Evolutionary conservation across 2,329 filamentous ascomycete species (phyloP), one percentile per base, ranked within the genome.

Genomic region (Pseudogymnoascus sp.): DNA sequence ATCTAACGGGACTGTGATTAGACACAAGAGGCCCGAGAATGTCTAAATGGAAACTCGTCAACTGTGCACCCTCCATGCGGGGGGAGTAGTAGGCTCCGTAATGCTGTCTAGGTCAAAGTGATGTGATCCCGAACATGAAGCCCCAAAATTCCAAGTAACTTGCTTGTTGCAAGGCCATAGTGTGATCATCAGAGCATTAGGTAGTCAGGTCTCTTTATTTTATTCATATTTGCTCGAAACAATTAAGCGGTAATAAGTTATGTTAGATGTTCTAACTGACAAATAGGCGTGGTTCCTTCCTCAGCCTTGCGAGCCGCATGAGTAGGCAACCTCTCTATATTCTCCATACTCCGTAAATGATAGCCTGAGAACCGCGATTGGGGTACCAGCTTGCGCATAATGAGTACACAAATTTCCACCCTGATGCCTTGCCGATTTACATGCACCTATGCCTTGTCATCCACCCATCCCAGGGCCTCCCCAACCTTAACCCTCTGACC

Each of bases 401-500:
- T 52, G 45, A 12, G 21, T 38, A 57, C 35, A 38, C 9, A 38
- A 38, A 57, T 38, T 38, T 4, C 55, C 55, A 10, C 55, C 30
- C 35, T n/a, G 38, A 57, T 38, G 30, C 23, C 28, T 35, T 23
- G 10, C 55, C 18, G 12, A 35, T 57, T 37, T 57, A 57, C 55
- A 57, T 57, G 9, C 35, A 37, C 23, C 13, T 57, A 57, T 9
- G 3, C 55, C 15, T 55, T 38, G 58, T 83, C 82, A 33, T 83
- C 78, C 9, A 96, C 86, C 69, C 81, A 84, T 0, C 92, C 94
- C 61, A 99, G 72, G 6, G 88, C 85, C 75, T 99, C 81, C 2
- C 94, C 94, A 76, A 97, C 88, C 76, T 91, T 91, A 63, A 99
- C 83, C 67, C 80, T 88, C 76, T 92, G 88, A 0, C 92, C 94